Percentiles rank a stretch among this genome's conserved stretches.
Conservation (phyloP, 75 land plant species). For the Azolla pinnata region DNA sequence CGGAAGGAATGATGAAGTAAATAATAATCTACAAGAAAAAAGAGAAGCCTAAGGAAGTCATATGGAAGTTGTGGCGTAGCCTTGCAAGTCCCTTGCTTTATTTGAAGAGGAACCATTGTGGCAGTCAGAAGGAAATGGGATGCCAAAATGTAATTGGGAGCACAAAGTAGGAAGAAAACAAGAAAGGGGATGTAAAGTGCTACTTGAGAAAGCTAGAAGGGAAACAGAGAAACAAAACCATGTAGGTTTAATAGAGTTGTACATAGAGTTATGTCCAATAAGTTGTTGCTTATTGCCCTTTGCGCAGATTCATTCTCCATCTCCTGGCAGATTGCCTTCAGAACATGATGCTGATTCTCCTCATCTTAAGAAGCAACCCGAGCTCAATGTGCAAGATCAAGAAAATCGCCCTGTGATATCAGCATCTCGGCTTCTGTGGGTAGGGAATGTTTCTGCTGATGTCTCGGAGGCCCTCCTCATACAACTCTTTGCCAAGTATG, state of each 20-base stretch:
- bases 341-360: background rate
- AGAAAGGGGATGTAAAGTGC: too few species aligned
- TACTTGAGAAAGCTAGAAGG: too few species aligned
- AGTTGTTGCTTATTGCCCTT: background rate
- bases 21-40: too few species aligned
- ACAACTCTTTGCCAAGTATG: slow-evolving; percentile 42
- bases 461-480: slow-evolving; percentile 43
- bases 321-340: too few species aligned
- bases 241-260: background rate
- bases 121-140: too few species aligned
- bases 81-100: too few species aligned
- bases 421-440: slow-evolving; percentile 64
- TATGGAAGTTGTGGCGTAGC: too few species aligned
- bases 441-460: slow-evolving; percentile 58
- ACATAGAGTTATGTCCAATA: background rate
- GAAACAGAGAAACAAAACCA: background rate
- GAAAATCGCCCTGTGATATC: slow-evolving; percentile 7
- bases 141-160: too few species aligned
- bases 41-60: too few species aligned
- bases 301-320: background rate
- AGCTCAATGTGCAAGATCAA: background rate
- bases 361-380: background rate
- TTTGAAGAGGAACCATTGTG: too few species aligned
- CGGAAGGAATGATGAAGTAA: too few species aligned
- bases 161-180: too few species aligned